Evolutionary conservation across 805 yeast genomes (phyloP).

Genomic region (Candida jianshihensis): DNA sequence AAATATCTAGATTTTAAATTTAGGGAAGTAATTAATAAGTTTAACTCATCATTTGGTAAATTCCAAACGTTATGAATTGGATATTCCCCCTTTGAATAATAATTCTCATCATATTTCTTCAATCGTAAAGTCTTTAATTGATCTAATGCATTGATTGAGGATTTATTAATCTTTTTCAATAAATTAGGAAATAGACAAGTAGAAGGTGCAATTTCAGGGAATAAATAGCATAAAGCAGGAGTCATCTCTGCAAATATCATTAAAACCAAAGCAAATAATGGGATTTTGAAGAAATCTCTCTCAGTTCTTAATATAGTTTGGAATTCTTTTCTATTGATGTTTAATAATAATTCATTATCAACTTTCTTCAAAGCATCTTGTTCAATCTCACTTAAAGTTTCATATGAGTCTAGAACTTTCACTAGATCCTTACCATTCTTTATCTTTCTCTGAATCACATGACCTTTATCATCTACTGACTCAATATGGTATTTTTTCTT

Average conservation of each 20-base stretch:
- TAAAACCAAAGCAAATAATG: constrained; percentile 41
- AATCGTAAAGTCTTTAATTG: constrained; percentile 12
- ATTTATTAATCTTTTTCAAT: constrained; percentile 27
- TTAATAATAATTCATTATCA: constrained; percentile 23
- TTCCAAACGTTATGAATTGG: constrained; percentile 42
- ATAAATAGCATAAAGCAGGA: constrained; percentile 42
- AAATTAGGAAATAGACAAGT: constrained; percentile 47
- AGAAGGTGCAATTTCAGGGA: constrained; percentile 52
- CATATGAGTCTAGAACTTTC: constrained; percentile 29
- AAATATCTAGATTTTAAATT: constrained; percentile 33
- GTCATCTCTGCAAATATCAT: constrained; percentile 47
- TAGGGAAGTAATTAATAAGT: constrained; percentile 29
- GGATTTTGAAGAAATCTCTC: constrained; percentile 40
- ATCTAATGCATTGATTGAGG: constrained; percentile 14
- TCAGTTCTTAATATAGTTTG: constrained; percentile 40
- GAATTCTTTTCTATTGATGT: constrained; percentile 38
- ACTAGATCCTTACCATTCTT: constrained; percentile 31
- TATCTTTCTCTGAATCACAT: constrained; percentile 18
- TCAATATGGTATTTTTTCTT: constrained; percentile 23
- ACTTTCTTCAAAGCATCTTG: constrained; percentile 23
- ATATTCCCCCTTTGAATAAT: constrained; percentile 16
- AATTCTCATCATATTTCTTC: constrained; percentile 5
- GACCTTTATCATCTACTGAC: constrained; percentile 13
- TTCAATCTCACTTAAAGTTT: constrained; percentile 29
- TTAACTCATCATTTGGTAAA: constrained; percentile 32